Conservation (phyloP, 1,284 basidiomycete species). For the Cutaneotrichosporon spelunceum region DNA sequence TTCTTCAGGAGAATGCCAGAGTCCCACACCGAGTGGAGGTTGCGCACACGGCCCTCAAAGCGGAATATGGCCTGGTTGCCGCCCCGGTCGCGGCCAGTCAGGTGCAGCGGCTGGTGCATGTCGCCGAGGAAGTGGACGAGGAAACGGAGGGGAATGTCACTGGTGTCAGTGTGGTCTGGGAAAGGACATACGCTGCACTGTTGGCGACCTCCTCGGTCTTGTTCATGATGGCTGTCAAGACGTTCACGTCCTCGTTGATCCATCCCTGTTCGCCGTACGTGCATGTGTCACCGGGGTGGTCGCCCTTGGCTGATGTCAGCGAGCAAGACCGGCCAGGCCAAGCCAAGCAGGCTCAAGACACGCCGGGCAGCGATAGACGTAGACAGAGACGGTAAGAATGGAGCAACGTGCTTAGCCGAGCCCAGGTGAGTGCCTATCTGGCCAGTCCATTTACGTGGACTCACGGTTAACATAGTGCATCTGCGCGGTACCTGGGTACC, state of each 20-base stretch:
- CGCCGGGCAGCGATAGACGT: neutral
- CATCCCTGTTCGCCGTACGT: constrained; percentile 74
- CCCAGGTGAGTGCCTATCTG: too few relatives aligned
- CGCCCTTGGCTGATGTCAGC: constrained; percentile 48
- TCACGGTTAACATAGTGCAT: constrained; percentile 55
- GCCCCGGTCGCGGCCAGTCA: constrained; percentile 77
- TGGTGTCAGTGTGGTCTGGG: constrained; percentile 16
- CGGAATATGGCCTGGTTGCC: constrained; percentile 71
- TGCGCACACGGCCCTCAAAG: constrained; percentile 62
- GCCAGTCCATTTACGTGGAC: constrained; percentile 20
- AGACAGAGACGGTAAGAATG: too few relatives aligned
- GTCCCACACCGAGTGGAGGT: constrained; percentile 85
- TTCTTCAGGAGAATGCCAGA: constrained; percentile 72
- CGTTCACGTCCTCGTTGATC: constrained; percentile 64
- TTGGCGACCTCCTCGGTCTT: constrained; percentile 54
- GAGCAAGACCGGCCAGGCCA: neutral
- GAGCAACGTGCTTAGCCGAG: too few relatives aligned
- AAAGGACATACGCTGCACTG: neutral
- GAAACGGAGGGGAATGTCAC: constrained; percentile 72
- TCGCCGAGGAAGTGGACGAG: constrained; percentile 87
- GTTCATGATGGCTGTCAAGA: constrained; percentile 71
- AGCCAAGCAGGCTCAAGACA: neutral
- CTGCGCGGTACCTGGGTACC: constrained; percentile 48
- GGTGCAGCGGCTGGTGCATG: constrained; percentile 84
- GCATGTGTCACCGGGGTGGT: constrained; percentile 72